These are phyloP conservation scores for Apostasia shenzhenica DNA, from an alignment of 106 monocot species.

Conservation along the genomic window DNA sequence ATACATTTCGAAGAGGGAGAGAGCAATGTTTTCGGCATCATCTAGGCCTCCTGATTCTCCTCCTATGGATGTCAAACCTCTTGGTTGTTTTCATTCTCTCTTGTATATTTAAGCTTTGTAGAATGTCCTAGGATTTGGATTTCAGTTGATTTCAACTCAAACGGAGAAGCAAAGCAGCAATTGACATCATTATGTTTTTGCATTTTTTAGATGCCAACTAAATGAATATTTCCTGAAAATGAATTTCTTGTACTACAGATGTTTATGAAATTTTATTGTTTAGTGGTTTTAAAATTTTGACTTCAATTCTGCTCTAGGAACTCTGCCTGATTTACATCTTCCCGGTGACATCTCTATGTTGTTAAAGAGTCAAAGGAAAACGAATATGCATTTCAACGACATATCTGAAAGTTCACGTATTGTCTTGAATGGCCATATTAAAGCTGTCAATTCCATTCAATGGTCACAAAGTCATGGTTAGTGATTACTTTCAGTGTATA, in stretches of 20 bases:
- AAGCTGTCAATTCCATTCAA: slow-evolving; percentile 76
- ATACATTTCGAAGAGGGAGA: slow-evolving; percentile 85
- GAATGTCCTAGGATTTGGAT: background rate
- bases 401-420: slow-evolving; percentile 26
- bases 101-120: background rate
- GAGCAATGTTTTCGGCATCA: slow-evolving; percentile 26
- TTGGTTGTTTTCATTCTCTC: slow-evolving; percentile 29
- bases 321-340: slow-evolving; percentile 41
- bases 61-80: slow-evolving; percentile 9
- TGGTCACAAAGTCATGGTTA: slow-evolving; percentile 80
- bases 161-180: background rate
- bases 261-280: slow-evolving; percentile 1
- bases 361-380: slow-evolving; percentile 21
- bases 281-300: slow-evolving; percentile 8
- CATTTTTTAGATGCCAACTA: background rate
- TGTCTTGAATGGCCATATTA: slow-evolving; percentile 41
- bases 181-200: background rate
- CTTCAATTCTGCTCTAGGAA: slow-evolving; percentile 45
- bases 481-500: slow-evolving; percentile 10
- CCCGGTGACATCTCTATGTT: slow-evolving; percentile 25
- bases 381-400: slow-evolving; percentile 6
- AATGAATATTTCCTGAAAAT: background rate
- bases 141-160: background rate
- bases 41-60: slow-evolving; percentile 1
- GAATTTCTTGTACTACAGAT: background rate